Base-by-base conservation (phyloP, 805 yeast genomes). In the Wickerhamiella shivajii region DNA sequence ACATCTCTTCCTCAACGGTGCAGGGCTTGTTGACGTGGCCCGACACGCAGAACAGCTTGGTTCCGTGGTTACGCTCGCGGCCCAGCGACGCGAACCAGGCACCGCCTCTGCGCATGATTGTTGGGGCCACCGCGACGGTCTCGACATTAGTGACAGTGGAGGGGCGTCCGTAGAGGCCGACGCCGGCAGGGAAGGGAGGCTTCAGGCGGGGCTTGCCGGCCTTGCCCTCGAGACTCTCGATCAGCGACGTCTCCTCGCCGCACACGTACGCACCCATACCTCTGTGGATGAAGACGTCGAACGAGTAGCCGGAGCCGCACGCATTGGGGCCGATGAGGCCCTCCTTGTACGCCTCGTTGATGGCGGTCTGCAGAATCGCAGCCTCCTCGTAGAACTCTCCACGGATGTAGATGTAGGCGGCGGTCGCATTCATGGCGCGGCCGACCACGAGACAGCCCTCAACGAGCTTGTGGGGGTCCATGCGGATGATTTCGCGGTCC, bases 101-200 rank as follows among this genome's bases (percentile, higher is more conserved):
- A 29, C 84, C 83, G 40, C 93, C 93, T 57, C 93, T 70, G 60
- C 93, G 74, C 58, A 78, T 66, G 52, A 81, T 81, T 20, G 93
- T 78, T 41, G 93, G 92, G 8, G 92, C 78, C 31, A 81, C 93
- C 6, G 93, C 74, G 37, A 81, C 90, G 12, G 93, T 80, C 61
- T 81, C 93, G 39, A 81, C 93, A 52, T 81, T 81, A 42, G 93
- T 77, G 39, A 81, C 93, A 27, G 93, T 81, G 20, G 85, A 71
- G 44, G 93, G 93, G 57, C 93, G 71, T 50, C 93, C 93, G 46
- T 77, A 81, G 36, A 81, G 64, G 49, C 93, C 93, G 39, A 80
- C 87, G 50, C 92, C 93, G 22, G 93, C 93, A 22, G 93, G 93
- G 70, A 81, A 81, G 43, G 93, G 93, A 23, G 93, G 93, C 71